phyloP scores from a whole-genome alignment of 257 asterid genomes.

The Ligustrum vulgare region DNA sequence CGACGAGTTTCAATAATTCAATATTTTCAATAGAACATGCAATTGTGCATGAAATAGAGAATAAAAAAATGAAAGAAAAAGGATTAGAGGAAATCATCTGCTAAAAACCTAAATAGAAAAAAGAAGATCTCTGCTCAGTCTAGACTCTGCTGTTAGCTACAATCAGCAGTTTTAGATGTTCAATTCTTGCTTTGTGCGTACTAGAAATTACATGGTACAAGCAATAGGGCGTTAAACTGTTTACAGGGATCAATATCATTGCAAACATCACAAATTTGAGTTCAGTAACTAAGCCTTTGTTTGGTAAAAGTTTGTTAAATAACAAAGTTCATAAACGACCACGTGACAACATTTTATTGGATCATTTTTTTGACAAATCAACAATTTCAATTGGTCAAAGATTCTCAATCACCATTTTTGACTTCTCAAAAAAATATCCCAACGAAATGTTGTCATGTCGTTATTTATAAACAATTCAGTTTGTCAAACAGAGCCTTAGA shows the following conservation, averaged over 20 bases:
- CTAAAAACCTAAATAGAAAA: background rate
- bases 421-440: no score
- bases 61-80: background rate
- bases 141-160: background rate
- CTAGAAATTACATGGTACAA: background rate
- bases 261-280: constrained; percentile 7
- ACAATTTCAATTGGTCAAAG: no score
- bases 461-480: no score
- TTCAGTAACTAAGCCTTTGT: background rate
- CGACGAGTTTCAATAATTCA: background rate
- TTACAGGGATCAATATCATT: background rate
- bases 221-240: background rate
- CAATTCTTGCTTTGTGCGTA: background rate
- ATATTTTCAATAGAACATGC: background rate
- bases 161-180: background rate
- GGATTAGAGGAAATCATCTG: constrained; percentile 12
- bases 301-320: no score
- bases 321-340: no score
- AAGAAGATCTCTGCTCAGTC: background rate
- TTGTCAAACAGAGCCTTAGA: background rate
- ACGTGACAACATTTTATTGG: no score
- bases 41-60: background rate
- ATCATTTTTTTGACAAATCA: no score
- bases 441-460: no score
- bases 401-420: no score